A percentile compares a stretch with the other conserved stretches of the same genome.
These are phyloP conservation scores for Fusarium succisae DNA, from an alignment of 2,329 filamentous ascomycete species.

Conservation along the genomic window DNA sequence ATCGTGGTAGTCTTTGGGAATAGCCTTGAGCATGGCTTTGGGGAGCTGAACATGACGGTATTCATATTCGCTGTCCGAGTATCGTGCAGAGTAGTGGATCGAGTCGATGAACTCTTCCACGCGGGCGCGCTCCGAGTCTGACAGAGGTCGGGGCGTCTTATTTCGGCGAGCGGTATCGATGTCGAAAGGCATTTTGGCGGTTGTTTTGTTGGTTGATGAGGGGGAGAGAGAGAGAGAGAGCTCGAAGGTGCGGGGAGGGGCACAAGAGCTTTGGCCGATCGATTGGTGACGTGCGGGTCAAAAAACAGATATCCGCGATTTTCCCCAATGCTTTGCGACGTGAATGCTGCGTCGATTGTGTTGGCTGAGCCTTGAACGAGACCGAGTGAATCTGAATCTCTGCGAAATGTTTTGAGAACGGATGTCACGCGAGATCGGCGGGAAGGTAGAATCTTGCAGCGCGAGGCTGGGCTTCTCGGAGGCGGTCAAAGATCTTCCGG, in stretches of 20 bases:
- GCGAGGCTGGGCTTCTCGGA: constrained; percentile 34
- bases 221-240: constrained; percentile 10
- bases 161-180: constrained; percentile 90
- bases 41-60: constrained; percentile 98
- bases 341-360: background rate
- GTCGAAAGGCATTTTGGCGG: constrained; percentile 48
- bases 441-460: constrained; percentile 25
- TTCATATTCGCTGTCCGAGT: constrained; percentile 91
- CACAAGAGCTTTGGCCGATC: constrained; percentile 32
- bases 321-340: constrained; percentile 7
- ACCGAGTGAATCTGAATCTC: background rate
- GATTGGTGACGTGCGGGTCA: constrained; percentile 31
- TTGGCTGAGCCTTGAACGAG: background rate
- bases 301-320: constrained; percentile 16
- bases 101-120: constrained; percentile 92
- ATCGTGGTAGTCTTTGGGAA: constrained; percentile 95
- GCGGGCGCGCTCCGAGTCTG: constrained; percentile 81
- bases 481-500: constrained; percentile 43
- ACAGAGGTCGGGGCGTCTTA: constrained; percentile 81
- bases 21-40: constrained; percentile 97
- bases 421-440: constrained; percentile 38
- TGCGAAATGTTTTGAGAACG: constrained; percentile 15
- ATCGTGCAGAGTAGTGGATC: constrained; percentile 97
- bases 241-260: constrained; percentile 34
- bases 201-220: constrained; percentile 3